phyloP scores from a whole-genome alignment of 1,284 basidiomycete species.

The Porogramme epimiltina region DNA sequence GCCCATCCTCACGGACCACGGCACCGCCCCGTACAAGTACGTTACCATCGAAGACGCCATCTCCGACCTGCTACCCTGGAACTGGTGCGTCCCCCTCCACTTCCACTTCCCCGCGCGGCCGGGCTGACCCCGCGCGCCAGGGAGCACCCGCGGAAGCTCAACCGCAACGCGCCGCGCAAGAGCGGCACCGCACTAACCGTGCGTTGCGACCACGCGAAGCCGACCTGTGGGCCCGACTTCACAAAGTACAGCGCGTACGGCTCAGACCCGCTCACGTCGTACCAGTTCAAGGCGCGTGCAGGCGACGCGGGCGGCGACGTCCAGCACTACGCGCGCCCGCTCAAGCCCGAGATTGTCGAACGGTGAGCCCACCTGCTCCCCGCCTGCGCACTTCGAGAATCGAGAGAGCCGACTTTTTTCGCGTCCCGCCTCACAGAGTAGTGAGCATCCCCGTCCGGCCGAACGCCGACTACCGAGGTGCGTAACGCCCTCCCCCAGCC shows the following conservation, averaged over 20 bases:
- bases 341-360: constrained; percentile 40
- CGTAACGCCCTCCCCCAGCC: too few species aligned
- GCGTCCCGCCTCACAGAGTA: not conserved
- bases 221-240: not conserved
- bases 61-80: constrained; percentile 63
- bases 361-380: constrained; percentile 29
- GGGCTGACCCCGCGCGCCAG: not conserved
- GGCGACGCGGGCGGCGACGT: constrained; percentile 38
- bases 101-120: too few species aligned
- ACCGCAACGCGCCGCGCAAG: not conserved
- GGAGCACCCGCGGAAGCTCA: not conserved
- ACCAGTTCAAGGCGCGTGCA: constrained; percentile 39
- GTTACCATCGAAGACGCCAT: constrained; percentile 72
- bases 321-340: constrained; percentile 49
- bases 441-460: too few species aligned
- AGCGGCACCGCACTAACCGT: too few species aligned
- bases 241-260: not conserved
- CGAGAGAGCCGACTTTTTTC: not conserved
- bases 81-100: constrained; percentile 52
- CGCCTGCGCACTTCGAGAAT: not conserved
- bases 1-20: constrained; percentile 48
- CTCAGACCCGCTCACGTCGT: constrained; percentile 39
- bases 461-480: too few species aligned
- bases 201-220: not conserved
- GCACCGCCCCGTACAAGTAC: constrained; percentile 51